These are phyloP conservation scores for Oryza glaberrima DNA, from an alignment of 176 grass and related monocot species.

Conservation along the genomic window DNA sequence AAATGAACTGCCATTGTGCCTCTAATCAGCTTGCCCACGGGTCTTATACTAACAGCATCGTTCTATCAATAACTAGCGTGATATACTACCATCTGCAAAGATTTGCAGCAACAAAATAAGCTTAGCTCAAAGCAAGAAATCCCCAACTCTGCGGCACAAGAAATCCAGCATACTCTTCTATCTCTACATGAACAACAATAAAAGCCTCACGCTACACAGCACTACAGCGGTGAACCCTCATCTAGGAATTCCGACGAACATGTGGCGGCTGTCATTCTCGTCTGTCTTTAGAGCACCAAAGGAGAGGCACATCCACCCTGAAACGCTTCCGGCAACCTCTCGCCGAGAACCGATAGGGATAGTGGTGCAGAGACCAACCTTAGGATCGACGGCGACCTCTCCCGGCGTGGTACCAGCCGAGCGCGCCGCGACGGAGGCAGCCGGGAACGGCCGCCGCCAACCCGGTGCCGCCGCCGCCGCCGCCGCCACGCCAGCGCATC, in stretches of 20 bases:
- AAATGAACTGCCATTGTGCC: not conserved
- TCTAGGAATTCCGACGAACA: not conserved
- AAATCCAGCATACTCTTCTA: not conserved
- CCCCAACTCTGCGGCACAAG: not conserved
- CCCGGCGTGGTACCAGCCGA: not conserved
- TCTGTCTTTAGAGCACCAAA: not conserved
- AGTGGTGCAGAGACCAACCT: constrained; percentile 5
- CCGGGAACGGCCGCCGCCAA: constrained; percentile 27
- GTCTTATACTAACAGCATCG: not conserved
- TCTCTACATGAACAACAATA: not conserved
- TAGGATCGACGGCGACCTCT: not conserved
- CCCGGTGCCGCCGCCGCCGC: constrained; percentile 17
- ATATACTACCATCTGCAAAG: not conserved
- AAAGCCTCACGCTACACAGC: not conserved
- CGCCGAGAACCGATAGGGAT: not conserved
- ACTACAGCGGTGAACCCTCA: not conserved
- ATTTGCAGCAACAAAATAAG: not conserved
- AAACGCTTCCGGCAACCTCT: not conserved
- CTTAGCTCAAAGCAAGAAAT: not conserved
- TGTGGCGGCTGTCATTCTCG: not conserved
- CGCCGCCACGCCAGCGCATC: not conserved
- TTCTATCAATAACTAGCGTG: not conserved
- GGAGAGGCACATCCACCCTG: not conserved
- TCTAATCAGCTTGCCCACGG: not conserved
- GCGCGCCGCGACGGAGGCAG: not conserved